Evolutionary conservation across 2,329 filamentous ascomycete species (phyloP), one percentile per base, ranked within the genome.

Genomic region (Elsinoe batatas): DNA sequence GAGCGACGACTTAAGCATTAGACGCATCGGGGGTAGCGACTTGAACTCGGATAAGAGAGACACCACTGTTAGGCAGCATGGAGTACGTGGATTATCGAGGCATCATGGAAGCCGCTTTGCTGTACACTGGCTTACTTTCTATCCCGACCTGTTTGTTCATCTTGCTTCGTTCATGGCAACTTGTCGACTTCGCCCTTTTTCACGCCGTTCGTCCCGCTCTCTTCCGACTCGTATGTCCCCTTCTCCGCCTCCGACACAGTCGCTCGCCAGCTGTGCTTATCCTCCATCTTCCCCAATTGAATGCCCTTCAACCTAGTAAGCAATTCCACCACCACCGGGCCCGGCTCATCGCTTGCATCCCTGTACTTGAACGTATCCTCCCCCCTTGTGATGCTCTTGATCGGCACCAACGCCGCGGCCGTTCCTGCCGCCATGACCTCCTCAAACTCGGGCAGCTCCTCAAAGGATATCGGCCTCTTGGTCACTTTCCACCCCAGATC

Each of bases 281-380:
- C 91, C 68, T 85, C 75, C 40, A 86, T 74, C 71, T 86, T 88
- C 26, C 91, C 91, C 36, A 81, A 78, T 75, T 97, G 91, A 59
- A 97, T 90, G 1, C 83, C 89, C 74, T 94, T 87, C 54, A 97
- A 77, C 55, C 85, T 84, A 20, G 77, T 76, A 57, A 96, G 72
- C 37, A 97, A 76, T 72, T 85, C 84, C 22, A 82, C 66, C 68
- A 83, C 91, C 15, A 86, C 74, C 32, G 85, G 81, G 0, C 91
- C 91, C 0, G 87, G 83, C 57, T 90, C 85, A 56, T 86, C 79
- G 54, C 79, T 74, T 15, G 74, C 78, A 8, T 72, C 72, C 44
- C 76, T 68, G 63, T 56, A 56, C 22, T 50, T 53, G 54, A 56
- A 56, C 20, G 42, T 47, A 18, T 56, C 54, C 6, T 53, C 42